Base-by-base conservation (phyloP, 495 filamentous ascomycete species). In the Penicillium canescens region DNA sequence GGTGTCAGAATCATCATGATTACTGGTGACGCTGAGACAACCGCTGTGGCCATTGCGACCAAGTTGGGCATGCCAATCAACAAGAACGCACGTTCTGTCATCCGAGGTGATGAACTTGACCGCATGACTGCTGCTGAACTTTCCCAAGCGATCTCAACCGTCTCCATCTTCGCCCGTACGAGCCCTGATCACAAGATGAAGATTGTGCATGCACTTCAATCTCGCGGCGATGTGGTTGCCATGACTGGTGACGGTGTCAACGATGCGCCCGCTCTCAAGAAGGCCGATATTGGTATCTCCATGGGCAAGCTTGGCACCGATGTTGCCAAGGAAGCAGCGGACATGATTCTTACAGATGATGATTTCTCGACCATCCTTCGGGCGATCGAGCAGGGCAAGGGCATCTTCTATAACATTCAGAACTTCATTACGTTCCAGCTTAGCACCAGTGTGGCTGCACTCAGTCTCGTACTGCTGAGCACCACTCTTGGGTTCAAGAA, bases 201-300 rank as follows among this genome's bases (percentile, higher is more conserved):
- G 67, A 98, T 98, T 65, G 86, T 98, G 55, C 80, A 81, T 43
- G 95, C 94, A 0, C 83, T 98, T 33, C 94, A 98, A 64, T 82
- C 88, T 36, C 89, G 93, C 26, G 94, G 95, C 28, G 95, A 98
- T 70, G 92, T 98, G 26, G 95, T 98, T 40, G 94, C 94, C 48
- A 98, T 98, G 94, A 98, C 94, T 6, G 94, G 94, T 7, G 94
- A 98, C 60, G 94, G 94, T 49, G 94, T 98, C 42, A 98, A 98
- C 60, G 94, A 98, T 73, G 94, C 94, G 18, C 94, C 94, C 3
- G 94, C 94, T 3, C 76, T 98, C 48, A 98, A 98, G 71, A 95
- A 92, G 72, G 94, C 94, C 3, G 94, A 98, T 62, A 98, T 98
- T 70, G 94, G 94, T 28, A 93, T 98, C 52, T 90, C 92, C 11